A percentile compares a stretch with the other conserved stretches of the same genome.
Conservation (phyloP, 225 moss, liverwort and hornwort genomes). For the Thuidium tamariscinum region DNA sequence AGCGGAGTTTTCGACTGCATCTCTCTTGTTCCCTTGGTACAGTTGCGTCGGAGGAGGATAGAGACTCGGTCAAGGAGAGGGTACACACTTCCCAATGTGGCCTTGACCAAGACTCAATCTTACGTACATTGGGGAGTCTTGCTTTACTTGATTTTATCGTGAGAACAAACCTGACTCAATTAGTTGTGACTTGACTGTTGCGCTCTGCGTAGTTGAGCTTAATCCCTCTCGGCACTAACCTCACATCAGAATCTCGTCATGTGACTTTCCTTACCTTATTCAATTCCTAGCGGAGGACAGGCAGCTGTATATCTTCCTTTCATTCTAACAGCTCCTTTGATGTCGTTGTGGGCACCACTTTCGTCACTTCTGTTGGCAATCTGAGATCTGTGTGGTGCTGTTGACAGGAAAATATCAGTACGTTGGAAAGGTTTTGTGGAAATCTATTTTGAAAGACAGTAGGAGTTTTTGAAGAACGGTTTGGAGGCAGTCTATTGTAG, state of each 20-base stretch:
- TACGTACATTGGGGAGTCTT: background rate
- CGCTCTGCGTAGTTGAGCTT: background rate
- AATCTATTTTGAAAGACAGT: background rate
- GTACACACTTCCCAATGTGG: background rate
- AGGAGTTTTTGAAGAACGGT: background rate
- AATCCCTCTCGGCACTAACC: background rate
- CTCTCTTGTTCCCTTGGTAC: background rate
- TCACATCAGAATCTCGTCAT: background rate
- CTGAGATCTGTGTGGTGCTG: background rate
- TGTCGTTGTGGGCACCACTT: background rate
- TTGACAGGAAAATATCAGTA: background rate
- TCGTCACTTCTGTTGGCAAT: background rate
- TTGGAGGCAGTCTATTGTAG: background rate
- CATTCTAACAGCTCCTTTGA: background rate
- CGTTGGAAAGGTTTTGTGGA: background rate
- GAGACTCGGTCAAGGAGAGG: background rate
- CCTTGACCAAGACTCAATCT: background rate
- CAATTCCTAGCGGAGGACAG: background rate
- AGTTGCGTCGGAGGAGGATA: background rate
- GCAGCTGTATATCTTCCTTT: background rate
- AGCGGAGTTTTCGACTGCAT: background rate
- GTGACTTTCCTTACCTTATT: background rate
- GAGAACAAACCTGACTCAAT: background rate
- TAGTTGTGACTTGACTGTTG: background rate
- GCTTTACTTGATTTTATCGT: background rate